Conservation (phyloP, 2,329 filamentous ascomycete genomes). For the Akanthomyces uredinophilus region DNA sequence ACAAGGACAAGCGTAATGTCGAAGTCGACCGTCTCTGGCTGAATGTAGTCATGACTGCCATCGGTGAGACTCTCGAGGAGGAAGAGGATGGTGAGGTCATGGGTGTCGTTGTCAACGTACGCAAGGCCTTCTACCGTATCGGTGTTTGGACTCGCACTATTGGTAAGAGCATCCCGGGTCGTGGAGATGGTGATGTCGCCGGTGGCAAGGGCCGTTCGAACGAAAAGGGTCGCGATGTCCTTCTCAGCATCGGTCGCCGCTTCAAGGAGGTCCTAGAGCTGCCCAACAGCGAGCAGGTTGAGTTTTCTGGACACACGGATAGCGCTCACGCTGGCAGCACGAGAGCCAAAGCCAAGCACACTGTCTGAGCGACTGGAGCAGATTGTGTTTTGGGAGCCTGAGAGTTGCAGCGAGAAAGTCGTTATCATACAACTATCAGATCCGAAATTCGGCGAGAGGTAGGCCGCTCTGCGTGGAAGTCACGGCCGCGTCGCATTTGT, state of each 20-base stretch:
- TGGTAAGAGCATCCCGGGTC: constrained; percentile 74
- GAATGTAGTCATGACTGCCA: constrained; percentile 91
- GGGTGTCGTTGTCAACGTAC: constrained; percentile 98
- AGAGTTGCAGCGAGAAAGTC: constrained; percentile 15
- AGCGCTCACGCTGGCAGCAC: constrained; percentile 89
- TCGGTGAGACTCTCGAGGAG: constrained; percentile 94
- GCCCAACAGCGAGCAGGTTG: constrained; percentile 69
- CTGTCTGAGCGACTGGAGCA: constrained; percentile 58
- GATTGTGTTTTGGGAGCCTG: background rate
- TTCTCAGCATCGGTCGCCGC: constrained; percentile 76
- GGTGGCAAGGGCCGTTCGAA: constrained; percentile 70
- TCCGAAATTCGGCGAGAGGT: background rate
- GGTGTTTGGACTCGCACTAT: constrained; percentile 96
- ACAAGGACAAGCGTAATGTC: constrained; percentile 90
- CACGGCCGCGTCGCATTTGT: background rate
- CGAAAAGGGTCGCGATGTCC: constrained; percentile 80
- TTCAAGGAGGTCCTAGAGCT: constrained; percentile 93
- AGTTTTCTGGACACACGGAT: constrained; percentile 96
- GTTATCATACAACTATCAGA: background rate
- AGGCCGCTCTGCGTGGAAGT: background rate
- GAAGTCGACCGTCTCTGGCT: constrained; percentile 96
- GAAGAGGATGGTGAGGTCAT: constrained; percentile 96
- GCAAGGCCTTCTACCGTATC: constrained; percentile 96
- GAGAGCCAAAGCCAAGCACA: constrained; percentile 90
- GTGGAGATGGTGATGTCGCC: constrained; percentile 66